phyloP scores from a whole-genome alignment of 495 filamentous ascomycete species.

The Cercophora scortea region DNA sequence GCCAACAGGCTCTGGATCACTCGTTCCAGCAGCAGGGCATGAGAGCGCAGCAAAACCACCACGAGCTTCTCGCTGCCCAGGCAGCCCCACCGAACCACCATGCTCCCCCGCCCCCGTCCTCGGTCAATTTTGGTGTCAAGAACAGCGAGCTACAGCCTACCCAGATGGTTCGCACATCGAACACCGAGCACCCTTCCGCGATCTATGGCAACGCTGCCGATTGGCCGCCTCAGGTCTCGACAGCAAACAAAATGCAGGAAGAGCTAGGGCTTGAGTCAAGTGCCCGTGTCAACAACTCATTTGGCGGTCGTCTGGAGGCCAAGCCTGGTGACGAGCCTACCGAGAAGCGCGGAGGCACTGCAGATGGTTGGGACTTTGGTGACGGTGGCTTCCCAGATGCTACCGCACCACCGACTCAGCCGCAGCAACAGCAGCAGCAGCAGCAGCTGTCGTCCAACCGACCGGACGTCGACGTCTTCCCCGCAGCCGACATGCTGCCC shows the following conservation, averaged over 20 bases:
- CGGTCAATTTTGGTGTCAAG: slow-evolving; percentile 28
- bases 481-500: slow-evolving; percentile 68
- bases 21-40: slow-evolving; percentile 25
- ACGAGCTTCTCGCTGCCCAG: slow-evolving; percentile 23
- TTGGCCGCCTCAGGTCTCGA: slow-evolving; percentile 33
- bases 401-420: slow-evolving; percentile 15
- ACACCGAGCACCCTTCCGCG: slow-evolving; percentile 21
- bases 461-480: slow-evolving; percentile 79
- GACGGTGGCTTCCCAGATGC: slow-evolving; percentile 53
- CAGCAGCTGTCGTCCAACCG: slow-evolving; percentile 42
- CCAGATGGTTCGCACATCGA: slow-evolving; percentile 37
- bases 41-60: slow-evolving; percentile 37
- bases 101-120: slow-evolving; percentile 34
- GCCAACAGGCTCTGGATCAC: slow-evolving; percentile 25
- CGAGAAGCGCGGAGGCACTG: slow-evolving; percentile 23
- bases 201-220: slow-evolving; percentile 29
- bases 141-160: slow-evolving; percentile 32
- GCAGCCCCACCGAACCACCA: slow-evolving; percentile 50
- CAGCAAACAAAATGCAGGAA: slow-evolving; percentile 34
- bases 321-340: slow-evolving; percentile 8
- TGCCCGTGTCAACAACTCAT: slow-evolving; percentile 1
- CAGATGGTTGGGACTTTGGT: slow-evolving; percentile 89
- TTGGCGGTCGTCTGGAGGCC: too few species aligned
- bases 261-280: slow-evolving; percentile 45
- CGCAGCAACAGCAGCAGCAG: slow-evolving; percentile 18